Evolutionary conservation across 2,329 filamentous ascomycete species (phyloP).

Genomic region (Onygenales sp.): DNA sequence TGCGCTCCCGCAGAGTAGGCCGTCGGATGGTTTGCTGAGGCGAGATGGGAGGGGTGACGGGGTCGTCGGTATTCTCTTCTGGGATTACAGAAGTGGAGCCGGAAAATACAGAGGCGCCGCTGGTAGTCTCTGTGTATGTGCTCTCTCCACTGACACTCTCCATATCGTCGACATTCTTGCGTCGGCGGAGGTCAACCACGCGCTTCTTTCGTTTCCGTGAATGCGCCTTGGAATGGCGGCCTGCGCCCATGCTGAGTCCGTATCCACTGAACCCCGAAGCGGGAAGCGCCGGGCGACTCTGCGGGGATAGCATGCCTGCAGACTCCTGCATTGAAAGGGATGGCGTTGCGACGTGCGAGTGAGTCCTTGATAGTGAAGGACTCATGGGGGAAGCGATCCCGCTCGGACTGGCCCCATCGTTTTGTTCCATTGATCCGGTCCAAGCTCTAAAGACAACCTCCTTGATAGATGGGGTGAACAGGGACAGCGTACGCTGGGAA

Average conservation of each 20-base stretch:
- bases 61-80: constrained; percentile 51
- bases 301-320: constrained; percentile 55
- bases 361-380: constrained; percentile 50
- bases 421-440: constrained; percentile 67
- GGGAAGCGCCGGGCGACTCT: constrained; percentile 44
- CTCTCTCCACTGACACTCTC: constrained; percentile 35
- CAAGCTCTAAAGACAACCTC: constrained; percentile 90
- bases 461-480: constrained; percentile 83
- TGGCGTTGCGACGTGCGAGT: constrained; percentile 51
- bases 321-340: constrained; percentile 67
- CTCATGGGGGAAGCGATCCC: constrained; percentile 32
- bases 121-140: constrained; percentile 29
- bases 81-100: constrained; percentile 46
- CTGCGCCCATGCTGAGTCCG: constrained; percentile 30
- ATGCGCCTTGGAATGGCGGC: constrained; percentile 36
- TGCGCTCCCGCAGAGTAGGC: constrained; percentile 25
- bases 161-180: constrained; percentile 30
- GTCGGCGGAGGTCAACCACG: constrained; percentile 39
- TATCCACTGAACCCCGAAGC: constrained; percentile 29
- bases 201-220: constrained; percentile 40
- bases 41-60: constrained; percentile 43
- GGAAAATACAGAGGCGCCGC: constrained; percentile 41
- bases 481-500: constrained; percentile 79
- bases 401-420: constrained; percentile 39
- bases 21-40: constrained; percentile 29